Evolutionary conservation across 768 basidiomycete species (phyloP), one percentile per base, ranked within the genome.

Genomic region (Suillus tomentosus): DNA sequence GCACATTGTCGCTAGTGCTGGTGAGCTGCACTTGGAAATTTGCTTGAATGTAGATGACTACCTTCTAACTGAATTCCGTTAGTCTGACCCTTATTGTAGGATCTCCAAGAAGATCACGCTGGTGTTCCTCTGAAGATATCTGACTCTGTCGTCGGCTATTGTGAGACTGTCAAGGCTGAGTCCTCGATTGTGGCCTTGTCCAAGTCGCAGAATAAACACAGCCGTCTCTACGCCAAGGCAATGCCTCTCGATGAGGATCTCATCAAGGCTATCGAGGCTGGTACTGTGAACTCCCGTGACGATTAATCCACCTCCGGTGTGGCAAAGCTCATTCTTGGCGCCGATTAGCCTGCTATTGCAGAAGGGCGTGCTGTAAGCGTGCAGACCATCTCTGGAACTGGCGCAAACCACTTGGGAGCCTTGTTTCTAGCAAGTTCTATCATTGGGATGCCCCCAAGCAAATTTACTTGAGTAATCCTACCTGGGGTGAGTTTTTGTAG

Each of bases 201-300:
- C 64, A 99, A 99, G 80, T 99, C 97, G 24, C 97, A 98, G 82
- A 99, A 99, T 87, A 99, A 99, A 86, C 97, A 99, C 89, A 99
- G 99, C 79, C 93, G 97, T 82, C 85, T 99, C 64, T 99, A 90
- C 79, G 86, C 89, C 69, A 95, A 95, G 85, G 97, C 97, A 42
- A 68, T 89, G 81, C 97, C 97, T 43, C 76, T 99, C 63, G 95
- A 93, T 31, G 97, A 99, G 74, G 96, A 98, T 76, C 87, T 99
- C 65, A 89, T 95, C 67, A 85, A 87, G 71, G 97, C 94, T 65
- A 98, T 99, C 71, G 97, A 99, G 78, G 71, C 69, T 63, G 97
- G 97, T 71, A 87, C 85, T 73, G 77, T 99, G 77, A 91, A 70
- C 78, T 75, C 97, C 61, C 92, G 97, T 77, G 97, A 99, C 79